phyloP scores from a whole-genome alignment of 2,329 filamentous ascomycete species.

The Colletotrichum higginsianum region DNA sequence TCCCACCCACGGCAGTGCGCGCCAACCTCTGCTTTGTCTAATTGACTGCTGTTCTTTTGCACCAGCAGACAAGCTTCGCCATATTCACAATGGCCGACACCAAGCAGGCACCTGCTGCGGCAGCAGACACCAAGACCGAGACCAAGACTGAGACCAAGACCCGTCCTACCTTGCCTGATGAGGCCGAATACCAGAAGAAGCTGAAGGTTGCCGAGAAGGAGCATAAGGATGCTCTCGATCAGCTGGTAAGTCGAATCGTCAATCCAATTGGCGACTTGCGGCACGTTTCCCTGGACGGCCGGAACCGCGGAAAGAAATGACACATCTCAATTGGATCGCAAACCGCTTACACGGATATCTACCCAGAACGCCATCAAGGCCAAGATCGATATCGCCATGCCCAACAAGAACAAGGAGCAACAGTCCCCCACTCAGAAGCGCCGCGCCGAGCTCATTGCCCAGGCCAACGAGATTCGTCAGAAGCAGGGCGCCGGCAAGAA shows the following conservation, averaged over 20 bases:
- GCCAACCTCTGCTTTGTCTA: slow-evolving; percentile 22
- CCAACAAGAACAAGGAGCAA: slow-evolving; percentile 81
- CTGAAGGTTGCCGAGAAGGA: slow-evolving; percentile 90
- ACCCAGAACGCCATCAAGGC: slow-evolving; percentile 86
- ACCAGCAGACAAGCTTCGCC: slow-evolving; percentile 15
- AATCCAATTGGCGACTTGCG: not conserved
- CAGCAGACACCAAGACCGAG: slow-evolving; percentile 59
- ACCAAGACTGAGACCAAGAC: slow-evolving; percentile 58
- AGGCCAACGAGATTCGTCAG: slow-evolving; percentile 87
- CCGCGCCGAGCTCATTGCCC: slow-evolving; percentile 85
- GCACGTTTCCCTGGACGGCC: too few relatives aligned
- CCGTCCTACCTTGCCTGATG: slow-evolving; percentile 90
- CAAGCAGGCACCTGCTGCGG: slow-evolving; percentile 62
- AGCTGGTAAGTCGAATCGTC: slow-evolving; percentile 53
- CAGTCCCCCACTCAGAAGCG: slow-evolving; percentile 86
- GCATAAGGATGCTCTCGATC: slow-evolving; percentile 81
- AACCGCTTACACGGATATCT: slow-evolving; percentile 35
- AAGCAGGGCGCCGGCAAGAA: slow-evolving; percentile 92
- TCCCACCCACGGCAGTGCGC: slow-evolving; percentile 22
- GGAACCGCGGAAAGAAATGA: not conserved
- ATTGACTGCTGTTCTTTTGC: slow-evolving; percentile 30
- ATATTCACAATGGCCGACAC: slow-evolving; percentile 63
- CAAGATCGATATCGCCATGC: slow-evolving; percentile 87
- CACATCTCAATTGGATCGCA: slow-evolving; percentile 7
- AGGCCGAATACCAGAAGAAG: slow-evolving; percentile 84